Evolutionary conservation across 257 asterid species (phyloP).

Genomic region (Penstemon newberryi): DNA sequence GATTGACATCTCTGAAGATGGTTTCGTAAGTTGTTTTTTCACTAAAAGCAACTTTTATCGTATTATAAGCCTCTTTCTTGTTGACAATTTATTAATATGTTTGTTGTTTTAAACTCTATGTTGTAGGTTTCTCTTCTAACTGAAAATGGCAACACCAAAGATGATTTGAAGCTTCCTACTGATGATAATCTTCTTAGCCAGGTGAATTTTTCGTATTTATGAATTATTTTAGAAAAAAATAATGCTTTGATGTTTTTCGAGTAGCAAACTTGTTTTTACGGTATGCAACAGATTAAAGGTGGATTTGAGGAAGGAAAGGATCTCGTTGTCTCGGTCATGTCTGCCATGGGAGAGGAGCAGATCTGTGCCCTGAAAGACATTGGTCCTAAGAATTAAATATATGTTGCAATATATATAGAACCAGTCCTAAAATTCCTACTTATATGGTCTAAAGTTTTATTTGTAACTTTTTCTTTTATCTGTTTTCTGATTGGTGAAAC

Average conservation of each 20-base stretch:
- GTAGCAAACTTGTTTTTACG: not conserved
- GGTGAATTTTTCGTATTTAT: conserved; percentile 30
- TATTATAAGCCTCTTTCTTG: not conserved
- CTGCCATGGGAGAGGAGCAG: conserved; percentile 87
- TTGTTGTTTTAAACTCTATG: not conserved
- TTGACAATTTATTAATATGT: not conserved
- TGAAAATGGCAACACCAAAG: conserved; percentile 75
- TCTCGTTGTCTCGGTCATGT: conserved; percentile 62
- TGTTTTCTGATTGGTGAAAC: conserved; percentile 25
- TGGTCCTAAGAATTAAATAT: conserved; percentile 48
- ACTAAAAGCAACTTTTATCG: not conserved
- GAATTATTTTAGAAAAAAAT: not conserved
- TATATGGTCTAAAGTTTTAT: conserved; percentile 25
- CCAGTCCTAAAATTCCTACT: conserved; percentile 19
- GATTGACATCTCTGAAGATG: conserved; percentile 43
- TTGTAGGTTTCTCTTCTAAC: conserved; percentile 76
- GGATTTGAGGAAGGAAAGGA: conserved; percentile 78
- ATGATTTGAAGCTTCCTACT: conserved; percentile 74
- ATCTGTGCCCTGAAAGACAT: conserved; percentile 64
- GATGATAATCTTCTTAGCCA: conserved; percentile 68
- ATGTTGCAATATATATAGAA: conserved; percentile 22
- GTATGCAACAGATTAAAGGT: conserved; percentile 43
- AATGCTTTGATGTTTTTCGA: not conserved
- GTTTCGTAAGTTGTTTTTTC: conserved; percentile 33
- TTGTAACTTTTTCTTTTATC: not conserved